Conservation (phyloP, 1,284 basidiomycete genomes). For the Trametes pubescens region DNA sequence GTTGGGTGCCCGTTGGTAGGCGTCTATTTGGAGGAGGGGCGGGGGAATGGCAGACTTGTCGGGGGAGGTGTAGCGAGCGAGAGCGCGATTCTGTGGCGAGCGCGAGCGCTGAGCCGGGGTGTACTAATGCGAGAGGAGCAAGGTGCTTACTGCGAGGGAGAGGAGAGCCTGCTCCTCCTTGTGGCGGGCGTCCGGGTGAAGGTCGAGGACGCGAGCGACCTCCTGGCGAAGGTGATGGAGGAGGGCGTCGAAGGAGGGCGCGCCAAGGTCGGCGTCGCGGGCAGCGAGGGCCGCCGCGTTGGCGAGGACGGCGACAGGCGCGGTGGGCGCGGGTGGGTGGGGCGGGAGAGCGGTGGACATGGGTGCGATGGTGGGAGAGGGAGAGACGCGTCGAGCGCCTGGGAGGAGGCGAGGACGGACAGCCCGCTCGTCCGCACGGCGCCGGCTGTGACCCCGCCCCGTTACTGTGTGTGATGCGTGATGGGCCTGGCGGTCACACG, state of each 20-base stretch:
- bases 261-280: constrained; percentile 26
- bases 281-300: not conserved
- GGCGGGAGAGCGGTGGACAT: constrained; percentile 22
- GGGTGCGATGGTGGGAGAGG: constrained; percentile 31
- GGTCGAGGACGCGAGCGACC: constrained; percentile 31
- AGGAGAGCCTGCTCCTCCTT: constrained; percentile 29
- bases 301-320: constrained; percentile 16
- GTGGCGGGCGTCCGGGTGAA: constrained; percentile 28
- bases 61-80: constrained; percentile 23
- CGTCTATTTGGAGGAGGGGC: constrained; percentile 35
- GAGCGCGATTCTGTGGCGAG: constrained; percentile 28
- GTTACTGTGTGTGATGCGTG: not conserved
- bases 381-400: constrained; percentile 35
- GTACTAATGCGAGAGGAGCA: not conserved
- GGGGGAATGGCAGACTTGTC: constrained; percentile 33
- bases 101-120: constrained; percentile 23
- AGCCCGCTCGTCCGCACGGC: constrained; percentile 4
- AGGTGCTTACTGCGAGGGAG: constrained; percentile 29
- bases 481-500: not conserved
- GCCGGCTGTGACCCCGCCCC: constrained; percentile 20
- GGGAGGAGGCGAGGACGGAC: not conserved
- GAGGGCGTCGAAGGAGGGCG: constrained; percentile 29
- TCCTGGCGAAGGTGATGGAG: constrained; percentile 32
- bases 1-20: constrained; percentile 26
- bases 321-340: constrained; percentile 17